phyloP scores from a whole-genome alignment of 2,329 filamentous ascomycete species.

The Aspergillus fijiensis region DNA sequence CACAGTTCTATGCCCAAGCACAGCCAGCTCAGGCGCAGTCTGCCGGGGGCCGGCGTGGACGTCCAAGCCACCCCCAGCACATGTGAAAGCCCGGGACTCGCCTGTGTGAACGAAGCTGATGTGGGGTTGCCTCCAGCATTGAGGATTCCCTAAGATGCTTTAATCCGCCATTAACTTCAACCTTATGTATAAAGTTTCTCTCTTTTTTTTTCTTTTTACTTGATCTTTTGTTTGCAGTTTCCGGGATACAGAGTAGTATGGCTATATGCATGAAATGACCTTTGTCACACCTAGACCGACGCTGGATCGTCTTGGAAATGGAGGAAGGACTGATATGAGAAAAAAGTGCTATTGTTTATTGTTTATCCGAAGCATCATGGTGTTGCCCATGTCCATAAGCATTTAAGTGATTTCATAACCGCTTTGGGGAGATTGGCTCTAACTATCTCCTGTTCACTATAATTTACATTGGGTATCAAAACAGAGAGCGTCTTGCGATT shows the following conservation, averaged over 20 bases:
- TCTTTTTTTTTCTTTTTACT: conserved; percentile 11
- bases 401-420: conserved; percentile 11
- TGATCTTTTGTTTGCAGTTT: conserved; percentile 17
- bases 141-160: conserved; percentile 29
- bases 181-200: conserved; percentile 40
- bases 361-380: conserved; percentile 17
- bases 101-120: conserved; percentile 16
- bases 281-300: conserved; percentile 35
- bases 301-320: conserved; percentile 42
- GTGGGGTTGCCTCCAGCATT: conserved; percentile 27
- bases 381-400: conserved; percentile 18
- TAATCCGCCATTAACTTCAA: conserved; percentile 31
- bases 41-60: conserved; percentile 53
- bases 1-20: conserved; percentile 50
- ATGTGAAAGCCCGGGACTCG: background rate
- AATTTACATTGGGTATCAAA: conserved; percentile 20
- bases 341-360: conserved; percentile 25
- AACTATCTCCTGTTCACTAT: conserved; percentile 7
- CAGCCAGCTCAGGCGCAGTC: conserved; percentile 46
- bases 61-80: conserved; percentile 44
- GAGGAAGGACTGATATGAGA: conserved; percentile 24
- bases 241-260: conserved; percentile 33
- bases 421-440: conserved; percentile 4
- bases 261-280: conserved; percentile 35
- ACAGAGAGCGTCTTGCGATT: conserved; percentile 16